Conservation (phyloP, 768 basidiomycete species). For the Neoboletus subvelutipes region DNA sequence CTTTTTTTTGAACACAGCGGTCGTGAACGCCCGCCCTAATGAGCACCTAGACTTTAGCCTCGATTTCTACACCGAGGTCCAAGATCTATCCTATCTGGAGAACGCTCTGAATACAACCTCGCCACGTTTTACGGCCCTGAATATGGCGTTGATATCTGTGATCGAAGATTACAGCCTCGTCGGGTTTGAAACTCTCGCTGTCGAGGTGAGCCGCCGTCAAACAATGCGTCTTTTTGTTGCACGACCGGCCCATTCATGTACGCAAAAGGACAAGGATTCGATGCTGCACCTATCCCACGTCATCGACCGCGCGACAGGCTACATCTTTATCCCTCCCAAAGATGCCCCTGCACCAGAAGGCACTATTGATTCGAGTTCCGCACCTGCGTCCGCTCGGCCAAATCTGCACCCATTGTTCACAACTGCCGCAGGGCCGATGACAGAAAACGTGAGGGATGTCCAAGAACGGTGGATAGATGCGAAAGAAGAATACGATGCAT, state of each 20-base stretch:
- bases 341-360: constrained; percentile 33
- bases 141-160: constrained; percentile 88
- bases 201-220: constrained; percentile 60
- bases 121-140: constrained; percentile 73
- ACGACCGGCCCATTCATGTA: not conserved
- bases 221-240: not conserved
- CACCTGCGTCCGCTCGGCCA: constrained; percentile 46
- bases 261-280: constrained; percentile 79
- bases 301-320: constrained; percentile 92
- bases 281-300: constrained; percentile 85
- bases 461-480: constrained; percentile 96
- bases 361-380: constrained; percentile 29
- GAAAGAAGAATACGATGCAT: constrained; percentile 77
- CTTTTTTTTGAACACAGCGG: not conserved
- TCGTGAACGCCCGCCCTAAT: not conserved
- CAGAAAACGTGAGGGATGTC: constrained; percentile 65
- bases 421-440: constrained; percentile 55
- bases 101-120: constrained; percentile 65
- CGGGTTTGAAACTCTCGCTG: constrained; percentile 94
- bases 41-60: constrained; percentile 82
- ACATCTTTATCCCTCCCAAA: constrained; percentile 73
- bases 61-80: constrained; percentile 97
- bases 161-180: constrained; percentile 92
- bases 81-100: constrained; percentile 88
- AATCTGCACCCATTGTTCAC: constrained; percentile 71